phyloP scores from a whole-genome alignment of 2,329 filamentous ascomycete genomes.

The Aspergillus ochraceoroseus region DNA sequence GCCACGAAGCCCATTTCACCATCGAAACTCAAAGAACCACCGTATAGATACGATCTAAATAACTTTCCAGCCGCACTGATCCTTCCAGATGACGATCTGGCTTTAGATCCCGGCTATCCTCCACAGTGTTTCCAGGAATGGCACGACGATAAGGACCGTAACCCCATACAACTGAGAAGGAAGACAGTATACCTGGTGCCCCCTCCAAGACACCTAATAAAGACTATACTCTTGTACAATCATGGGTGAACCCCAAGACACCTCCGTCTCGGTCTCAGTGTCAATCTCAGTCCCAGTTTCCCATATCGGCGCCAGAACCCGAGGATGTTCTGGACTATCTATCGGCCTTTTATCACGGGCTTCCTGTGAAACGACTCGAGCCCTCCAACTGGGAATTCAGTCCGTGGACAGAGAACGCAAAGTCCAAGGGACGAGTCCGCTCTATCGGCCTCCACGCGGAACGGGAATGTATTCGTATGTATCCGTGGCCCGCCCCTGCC shows the following conservation, averaged over 20 bases:
- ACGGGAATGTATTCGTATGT: constrained; percentile 50
- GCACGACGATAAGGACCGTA: constrained; percentile 45
- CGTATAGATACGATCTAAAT: constrained; percentile 10
- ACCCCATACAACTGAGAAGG: constrained; percentile 45
- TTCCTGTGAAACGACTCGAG: constrained; percentile 48
- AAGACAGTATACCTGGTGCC: constrained; percentile 52
- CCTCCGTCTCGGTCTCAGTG: no score
- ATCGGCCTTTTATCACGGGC: constrained; percentile 51
- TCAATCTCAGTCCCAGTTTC: no score
- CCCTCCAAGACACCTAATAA: no score
- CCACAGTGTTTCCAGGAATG: constrained; percentile 53
- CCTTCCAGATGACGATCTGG: constrained; percentile 57
- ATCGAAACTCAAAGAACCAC: neutral
- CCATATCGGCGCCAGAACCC: constrained; percentile 20
- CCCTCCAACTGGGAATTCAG: constrained; percentile 43
- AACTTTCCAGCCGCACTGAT: constrained; percentile 57
- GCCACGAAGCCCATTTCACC: constrained; percentile 12
- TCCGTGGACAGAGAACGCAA: constrained; percentile 40
- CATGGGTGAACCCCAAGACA: no score
- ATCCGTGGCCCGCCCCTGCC: constrained; percentile 46
- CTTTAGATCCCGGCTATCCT: constrained; percentile 49
- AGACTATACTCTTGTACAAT: no score
- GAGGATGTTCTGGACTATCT: constrained; percentile 44
- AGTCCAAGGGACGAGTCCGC: constrained; percentile 13
- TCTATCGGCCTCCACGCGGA: constrained; percentile 47